Evolutionary conservation across 2,329 filamentous ascomycete species (phyloP), one percentile per base, ranked within the genome.

Genomic region (Westerdykella sp.): DNA sequence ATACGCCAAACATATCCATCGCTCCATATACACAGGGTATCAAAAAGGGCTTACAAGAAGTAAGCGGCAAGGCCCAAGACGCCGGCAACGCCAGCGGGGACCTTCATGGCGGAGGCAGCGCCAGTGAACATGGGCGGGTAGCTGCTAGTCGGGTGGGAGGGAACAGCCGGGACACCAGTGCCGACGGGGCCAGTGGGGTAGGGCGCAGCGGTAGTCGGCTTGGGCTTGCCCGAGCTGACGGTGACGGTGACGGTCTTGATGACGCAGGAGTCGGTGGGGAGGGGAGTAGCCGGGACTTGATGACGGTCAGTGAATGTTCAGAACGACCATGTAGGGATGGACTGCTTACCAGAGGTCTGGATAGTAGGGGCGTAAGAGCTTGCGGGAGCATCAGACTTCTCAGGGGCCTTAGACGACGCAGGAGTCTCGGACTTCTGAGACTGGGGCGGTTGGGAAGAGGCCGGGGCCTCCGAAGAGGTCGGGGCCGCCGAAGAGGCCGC

Each of bases 61-160:
- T 54, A 46, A 34, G 48, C 55, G 37, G 41, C 50, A 34, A 59
- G 16, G 2, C 53, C 54, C 23, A 59, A 12, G 3, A 55, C 21
- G 21, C 53, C 57, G 13, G 41, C 56, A 44, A 54, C 34, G 2
- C 47, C 39, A 4, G 48, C 44, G 11, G 53, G 50, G 1, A 51
- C 49, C 36, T 51, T 49, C 1, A 49, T 38, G 2, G 46, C 43
- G 14, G 22, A 28, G n/a, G 53, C 56, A 2, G 53, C 55, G 41
- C 46, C 54, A 25, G 55, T 55, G 45, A 54, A 60, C 7, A 39
- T 35, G 5, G 56, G 48, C 18, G 50, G 34, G 14, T 41, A 30
- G 9, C 37, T 31, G 13, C 48, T 47, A 15, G 42, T 51, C 4
- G n/a, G n/a, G 10, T 37, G 45, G 4, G 46, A 38, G 12, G 47